Base-by-base conservation (phyloP, 2,329 filamentous ascomycete species). In the Fusarium mexicanum region DNA sequence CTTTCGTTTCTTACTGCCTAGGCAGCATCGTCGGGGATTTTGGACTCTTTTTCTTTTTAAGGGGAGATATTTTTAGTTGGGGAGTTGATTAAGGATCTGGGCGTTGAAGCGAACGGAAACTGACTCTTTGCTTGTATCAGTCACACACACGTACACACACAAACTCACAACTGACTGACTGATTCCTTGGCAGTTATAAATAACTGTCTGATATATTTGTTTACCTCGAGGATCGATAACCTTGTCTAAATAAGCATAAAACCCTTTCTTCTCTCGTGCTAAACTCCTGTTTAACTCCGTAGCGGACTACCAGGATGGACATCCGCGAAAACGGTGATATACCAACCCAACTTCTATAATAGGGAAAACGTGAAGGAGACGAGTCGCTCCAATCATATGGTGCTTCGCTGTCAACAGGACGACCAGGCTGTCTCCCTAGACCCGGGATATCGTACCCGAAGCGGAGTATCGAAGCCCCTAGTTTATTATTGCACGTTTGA, bases 241-340 rank as follows among this genome's bases (percentile, higher is more conserved):
- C 57, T 58, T 70, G 70, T 48, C 61, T 53, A 73, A 58, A 71
- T 67, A 71, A 61, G 55, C 71, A 72, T 73, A 70, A 68, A 68
- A 53, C 17, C 43, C 58, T 51, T 61, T 50, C 37, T 35, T 59
- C 51, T 59, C 37, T 33, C 65, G 18, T 48, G 44, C 35, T 37
- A 41, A 55, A 38, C 67, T 61, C 40, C 47, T 47, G 41, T 35
- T 54, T 18, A 26, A 40, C 22, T 33, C 26, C 43, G 35, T 37
- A 35, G 35, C n/a, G 24, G 33, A 40, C 38, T 6, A 41, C 67
- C 26, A 33, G 67, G 61, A 38, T 60, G 31, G 47, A 46, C 31
- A 26, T 31, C 35, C 41, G 33, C 50, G n/a, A 64, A 62, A 62
- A 38, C 66, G 59, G 64, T 66, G 53, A 70, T 70, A 58, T 70